These are phyloP conservation scores for Plantago ovata DNA, from an alignment of 257 asterid genomes.

Conservation along the genomic window DNA sequence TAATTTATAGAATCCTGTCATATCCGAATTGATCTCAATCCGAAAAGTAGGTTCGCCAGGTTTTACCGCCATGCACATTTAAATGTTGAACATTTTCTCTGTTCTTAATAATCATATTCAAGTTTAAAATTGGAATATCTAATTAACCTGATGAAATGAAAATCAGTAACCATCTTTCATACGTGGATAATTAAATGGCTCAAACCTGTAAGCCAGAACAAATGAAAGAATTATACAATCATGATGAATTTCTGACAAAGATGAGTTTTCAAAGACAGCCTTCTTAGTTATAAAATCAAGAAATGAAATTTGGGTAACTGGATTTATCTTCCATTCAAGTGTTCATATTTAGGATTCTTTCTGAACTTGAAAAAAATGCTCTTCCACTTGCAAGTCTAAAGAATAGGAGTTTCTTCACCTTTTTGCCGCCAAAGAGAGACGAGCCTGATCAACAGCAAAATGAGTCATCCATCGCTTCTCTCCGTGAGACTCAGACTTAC, in stretches of 20 bases:
- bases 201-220: too few species aligned
- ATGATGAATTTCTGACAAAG: conserved; percentile 34
- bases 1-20: too few species aligned
- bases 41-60: too few species aligned
- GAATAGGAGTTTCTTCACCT: conserved; percentile 58
- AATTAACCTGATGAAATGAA: too few species aligned
- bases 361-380: conserved; percentile 51
- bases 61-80: too few species aligned
- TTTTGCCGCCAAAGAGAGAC: conserved; percentile 60
- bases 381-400: conserved; percentile 51
- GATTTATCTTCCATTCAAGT: conserved; percentile 65
- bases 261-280: conserved; percentile 25
- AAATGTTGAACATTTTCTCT: too few species aligned
- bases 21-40: too few species aligned
- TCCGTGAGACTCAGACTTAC: conserved; percentile 6
- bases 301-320: conserved; percentile 57
- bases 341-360: conserved; percentile 59
- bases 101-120: too few species aligned
- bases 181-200: too few species aligned
- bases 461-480: conserved; percentile 63
- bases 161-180: too few species aligned
- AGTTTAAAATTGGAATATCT: too few species aligned
- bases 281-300: conserved; percentile 42
- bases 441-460: conserved; percentile 51
- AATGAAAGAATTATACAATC: too few species aligned